Evolutionary conservation across 2,329 filamentous ascomycete species (phyloP).

Genomic region (Colletotrichum agaves): DNA sequence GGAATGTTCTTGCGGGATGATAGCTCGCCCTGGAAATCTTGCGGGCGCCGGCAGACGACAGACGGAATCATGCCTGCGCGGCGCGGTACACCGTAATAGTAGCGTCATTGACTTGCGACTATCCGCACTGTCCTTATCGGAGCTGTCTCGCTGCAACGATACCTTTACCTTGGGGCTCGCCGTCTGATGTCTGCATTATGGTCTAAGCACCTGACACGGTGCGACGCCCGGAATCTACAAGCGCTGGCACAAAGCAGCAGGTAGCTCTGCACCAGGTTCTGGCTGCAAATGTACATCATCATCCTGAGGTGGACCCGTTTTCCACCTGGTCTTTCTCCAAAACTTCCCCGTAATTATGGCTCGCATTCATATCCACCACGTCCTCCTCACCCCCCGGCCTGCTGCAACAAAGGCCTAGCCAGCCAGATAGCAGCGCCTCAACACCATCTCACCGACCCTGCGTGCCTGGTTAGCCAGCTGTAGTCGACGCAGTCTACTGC

Average conservation of each 20-base stretch:
- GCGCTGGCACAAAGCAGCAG: slow-evolving; percentile 7
- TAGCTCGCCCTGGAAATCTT: too few species aligned
- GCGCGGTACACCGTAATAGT: slow-evolving; percentile 10
- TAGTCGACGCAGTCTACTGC: slow-evolving; percentile 32
- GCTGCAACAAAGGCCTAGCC: slow-evolving; percentile 30
- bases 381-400: neutral
- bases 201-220: slow-evolving; percentile 33
- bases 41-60: neutral
- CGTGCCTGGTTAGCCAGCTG: slow-evolving; percentile 33
- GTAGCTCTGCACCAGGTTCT: slow-evolving; percentile 13
- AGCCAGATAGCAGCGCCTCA: slow-evolving; percentile 32
- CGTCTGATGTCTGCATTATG: slow-evolving; percentile 12
- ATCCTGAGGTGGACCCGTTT: neutral
- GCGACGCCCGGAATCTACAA: slow-evolving; percentile 21
- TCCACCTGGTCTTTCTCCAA: neutral
- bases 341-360: slow-evolving; percentile 5
- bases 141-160: slow-evolving; percentile 12
- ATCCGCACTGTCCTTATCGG: slow-evolving; percentile 31
- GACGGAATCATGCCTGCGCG: neutral
- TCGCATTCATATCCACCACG: neutral
- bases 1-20: slow-evolving; percentile 5
- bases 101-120: slow-evolving; percentile 28
- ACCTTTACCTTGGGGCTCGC: neutral
- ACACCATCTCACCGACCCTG: slow-evolving; percentile 37
- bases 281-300: slow-evolving; percentile 29